These are phyloP conservation scores for Pseudocercospora pini-densiflorae DNA, from an alignment of 2,329 filamentous ascomycete species.

Conservation along the genomic window DNA sequence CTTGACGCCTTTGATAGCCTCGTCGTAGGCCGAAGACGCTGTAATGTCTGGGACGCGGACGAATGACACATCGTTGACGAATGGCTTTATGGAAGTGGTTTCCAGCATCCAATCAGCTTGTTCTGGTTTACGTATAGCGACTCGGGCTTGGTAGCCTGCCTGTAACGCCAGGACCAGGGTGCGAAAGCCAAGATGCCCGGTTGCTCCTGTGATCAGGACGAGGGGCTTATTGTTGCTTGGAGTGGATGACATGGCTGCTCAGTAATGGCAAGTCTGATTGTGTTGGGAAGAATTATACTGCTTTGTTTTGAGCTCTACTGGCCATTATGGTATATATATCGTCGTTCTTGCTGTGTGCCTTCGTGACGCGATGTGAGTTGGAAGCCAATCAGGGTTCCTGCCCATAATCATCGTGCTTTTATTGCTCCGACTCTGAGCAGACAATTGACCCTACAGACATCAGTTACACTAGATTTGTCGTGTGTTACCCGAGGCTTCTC, in stretches of 20 bases:
- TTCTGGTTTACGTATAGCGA: constrained; percentile 23
- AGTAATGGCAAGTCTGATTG: not conserved
- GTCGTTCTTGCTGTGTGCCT: too few relatives aligned
- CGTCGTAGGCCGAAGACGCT: constrained; percentile 22
- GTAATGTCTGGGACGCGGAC: constrained; percentile 27
- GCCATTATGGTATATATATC: too few relatives aligned
- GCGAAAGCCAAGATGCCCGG: constrained; percentile 39
- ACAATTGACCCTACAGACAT: too few relatives aligned
- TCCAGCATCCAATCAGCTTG: constrained; percentile 14
- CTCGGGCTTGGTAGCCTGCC: constrained; percentile 28
- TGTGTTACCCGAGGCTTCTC: too few relatives aligned
- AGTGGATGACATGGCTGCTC: not conserved
- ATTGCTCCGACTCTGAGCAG: too few relatives aligned
- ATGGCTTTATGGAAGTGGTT: not conserved
- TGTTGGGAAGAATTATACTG: not conserved
- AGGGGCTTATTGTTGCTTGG: not conserved
- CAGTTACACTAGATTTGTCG: too few relatives aligned
- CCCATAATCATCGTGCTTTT: too few relatives aligned
- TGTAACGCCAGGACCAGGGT: constrained; percentile 28
- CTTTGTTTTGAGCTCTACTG: not conserved
- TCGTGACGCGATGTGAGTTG: too few relatives aligned
- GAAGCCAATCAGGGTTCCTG: too few relatives aligned
- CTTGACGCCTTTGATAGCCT: constrained; percentile 31
- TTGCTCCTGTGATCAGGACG: constrained; percentile 7
- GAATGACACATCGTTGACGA: constrained; percentile 19